phyloP scores from a whole-genome alignment of 1,139 yeast species.

The Yamadazyma spencermartinsiae region DNA sequence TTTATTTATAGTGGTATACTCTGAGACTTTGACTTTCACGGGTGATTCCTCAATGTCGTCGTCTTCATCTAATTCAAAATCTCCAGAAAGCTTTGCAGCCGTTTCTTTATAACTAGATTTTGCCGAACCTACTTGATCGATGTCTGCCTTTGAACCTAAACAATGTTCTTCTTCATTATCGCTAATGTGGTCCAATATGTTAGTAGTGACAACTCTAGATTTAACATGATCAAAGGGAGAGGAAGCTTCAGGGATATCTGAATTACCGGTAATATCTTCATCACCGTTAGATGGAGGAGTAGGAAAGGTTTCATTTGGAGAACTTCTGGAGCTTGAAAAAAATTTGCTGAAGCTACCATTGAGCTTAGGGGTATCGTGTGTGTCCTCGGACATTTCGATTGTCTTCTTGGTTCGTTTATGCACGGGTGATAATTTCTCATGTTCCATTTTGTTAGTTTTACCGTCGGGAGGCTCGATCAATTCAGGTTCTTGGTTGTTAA shows the following conservation, averaged over 20 bases:
- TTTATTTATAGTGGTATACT: neutral
- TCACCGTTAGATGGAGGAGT: conserved; percentile 13
- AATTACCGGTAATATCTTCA: conserved; percentile 32
- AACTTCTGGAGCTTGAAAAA: conserved; percentile 9
- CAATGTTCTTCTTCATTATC: conserved; percentile 17
- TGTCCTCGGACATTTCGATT: conserved; percentile 7
- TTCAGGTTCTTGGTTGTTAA: too few relatives aligned
- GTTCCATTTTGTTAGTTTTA: conserved; percentile 3
- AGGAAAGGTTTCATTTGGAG: conserved; percentile 6
- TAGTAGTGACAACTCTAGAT: conserved; percentile 12
- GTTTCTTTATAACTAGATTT: conserved; percentile 1
- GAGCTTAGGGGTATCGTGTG: conserved; percentile 9
- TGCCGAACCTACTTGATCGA: neutral
- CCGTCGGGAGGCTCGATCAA: too few relatives aligned
- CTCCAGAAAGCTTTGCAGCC: conserved; percentile 3
- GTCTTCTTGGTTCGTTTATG: conserved; percentile 25
- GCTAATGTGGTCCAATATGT: conserved; percentile 23
- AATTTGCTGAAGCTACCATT: conserved; percentile 16
- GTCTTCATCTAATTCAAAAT: conserved; percentile 28
- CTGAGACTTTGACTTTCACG: conserved; percentile 20
- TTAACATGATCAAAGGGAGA: conserved; percentile 22
- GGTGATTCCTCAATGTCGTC: conserved; percentile 49
- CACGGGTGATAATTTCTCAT: conserved; percentile 24
- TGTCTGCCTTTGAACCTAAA: too few relatives aligned
- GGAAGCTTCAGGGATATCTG: conserved; percentile 38